These are phyloP conservation scores for Pseudogymnoascus sp. DNA, from an alignment of 2,329 filamentous ascomycete genomes.

Conservation along the genomic window DNA sequence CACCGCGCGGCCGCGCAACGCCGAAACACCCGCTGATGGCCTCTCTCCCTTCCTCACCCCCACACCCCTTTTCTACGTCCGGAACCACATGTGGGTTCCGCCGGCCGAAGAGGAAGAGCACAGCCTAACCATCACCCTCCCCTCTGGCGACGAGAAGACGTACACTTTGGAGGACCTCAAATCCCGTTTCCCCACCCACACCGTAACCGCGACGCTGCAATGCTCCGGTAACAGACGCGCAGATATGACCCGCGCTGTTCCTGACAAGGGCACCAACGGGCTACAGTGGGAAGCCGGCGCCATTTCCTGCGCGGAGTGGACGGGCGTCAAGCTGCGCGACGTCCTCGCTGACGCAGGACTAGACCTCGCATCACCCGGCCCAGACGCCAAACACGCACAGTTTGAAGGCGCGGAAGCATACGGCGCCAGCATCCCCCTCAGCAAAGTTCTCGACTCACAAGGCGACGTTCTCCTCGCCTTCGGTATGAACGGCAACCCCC, in stretches of 20 bases:
- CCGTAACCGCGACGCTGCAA: constrained; percentile 48
- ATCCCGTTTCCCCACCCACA: constrained; percentile 40
- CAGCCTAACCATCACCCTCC: constrained; percentile 45
- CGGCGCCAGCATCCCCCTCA: constrained; percentile 43
- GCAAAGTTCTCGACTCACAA: constrained; percentile 47
- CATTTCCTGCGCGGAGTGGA: constrained; percentile 52
- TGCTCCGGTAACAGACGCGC: constrained; percentile 52
- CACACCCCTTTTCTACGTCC: constrained; percentile 48
- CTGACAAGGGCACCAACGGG: constrained; percentile 42
- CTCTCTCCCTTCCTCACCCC: constrained; percentile 47
- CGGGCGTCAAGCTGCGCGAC: constrained; percentile 46
- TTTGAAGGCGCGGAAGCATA: constrained; percentile 18
- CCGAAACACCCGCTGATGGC: constrained; percentile 45
- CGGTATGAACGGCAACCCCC: constrained; percentile 51
- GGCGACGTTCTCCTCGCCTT: constrained; percentile 57
- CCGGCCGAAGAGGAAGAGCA: constrained; percentile 34
- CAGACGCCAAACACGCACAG: constrained; percentile 15
- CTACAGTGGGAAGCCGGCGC: constrained; percentile 52
- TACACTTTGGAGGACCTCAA: constrained; percentile 49
- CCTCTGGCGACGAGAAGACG: constrained; percentile 42
- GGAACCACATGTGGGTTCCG: constrained; percentile 58
- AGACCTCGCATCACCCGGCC: constrained; percentile 14
- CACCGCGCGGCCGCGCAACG: constrained; percentile 50
- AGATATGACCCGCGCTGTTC: constrained; percentile 43
- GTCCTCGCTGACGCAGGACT: constrained; percentile 49